Evolutionary conservation across 169 alveolate genomes (phyloP).

Genomic region (Cryptosporidium xiaoi): DNA sequence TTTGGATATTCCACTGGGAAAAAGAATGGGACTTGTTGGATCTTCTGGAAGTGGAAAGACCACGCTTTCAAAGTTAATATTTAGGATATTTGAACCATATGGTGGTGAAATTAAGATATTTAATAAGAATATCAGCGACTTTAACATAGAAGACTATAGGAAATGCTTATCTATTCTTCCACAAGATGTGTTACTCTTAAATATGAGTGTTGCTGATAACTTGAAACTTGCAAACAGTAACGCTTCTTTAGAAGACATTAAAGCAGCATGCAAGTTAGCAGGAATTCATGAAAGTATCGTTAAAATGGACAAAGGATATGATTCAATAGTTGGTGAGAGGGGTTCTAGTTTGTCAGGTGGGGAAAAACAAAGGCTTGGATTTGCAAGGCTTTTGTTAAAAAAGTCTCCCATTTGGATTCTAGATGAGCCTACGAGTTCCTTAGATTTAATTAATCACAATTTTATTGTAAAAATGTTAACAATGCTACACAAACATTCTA

Average conservation of each 20-base stretch:
- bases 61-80: slow-evolving; percentile 90
- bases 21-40: slow-evolving; percentile 89
- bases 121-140: slow-evolving; percentile 86
- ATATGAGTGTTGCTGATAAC: slow-evolving; percentile 89
- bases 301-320: slow-evolving; percentile 86
- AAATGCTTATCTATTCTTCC: slow-evolving; percentile 86
- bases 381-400: slow-evolving; percentile 87
- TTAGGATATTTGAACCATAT: slow-evolving; percentile 90
- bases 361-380: slow-evolving; percentile 94
- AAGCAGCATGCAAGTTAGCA: slow-evolving; percentile 89
- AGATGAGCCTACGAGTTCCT: slow-evolving; percentile 82
- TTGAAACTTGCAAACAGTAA: slow-evolving; percentile 88
- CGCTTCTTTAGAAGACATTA: slow-evolving; percentile 84
- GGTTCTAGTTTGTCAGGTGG: slow-evolving; percentile 98
- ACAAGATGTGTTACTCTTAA: slow-evolving; percentile 91
- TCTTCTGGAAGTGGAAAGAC: slow-evolving; percentile 96
- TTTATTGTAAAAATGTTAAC: slow-evolving; percentile 16
- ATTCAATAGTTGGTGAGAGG: slow-evolving; percentile 95
- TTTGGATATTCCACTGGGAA: slow-evolving; percentile 79
- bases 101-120: slow-evolving; percentile 87
- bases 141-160: slow-evolving; percentile 82
- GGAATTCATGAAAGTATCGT: slow-evolving; percentile 86
- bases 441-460: slow-evolving; percentile 41
- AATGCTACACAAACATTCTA: slow-evolving; percentile 6
- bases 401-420: slow-evolving; percentile 85